Conservation (phyloP, 2,329 filamentous ascomycete genomes). For the Thielaviopsis ethacetica region DNA sequence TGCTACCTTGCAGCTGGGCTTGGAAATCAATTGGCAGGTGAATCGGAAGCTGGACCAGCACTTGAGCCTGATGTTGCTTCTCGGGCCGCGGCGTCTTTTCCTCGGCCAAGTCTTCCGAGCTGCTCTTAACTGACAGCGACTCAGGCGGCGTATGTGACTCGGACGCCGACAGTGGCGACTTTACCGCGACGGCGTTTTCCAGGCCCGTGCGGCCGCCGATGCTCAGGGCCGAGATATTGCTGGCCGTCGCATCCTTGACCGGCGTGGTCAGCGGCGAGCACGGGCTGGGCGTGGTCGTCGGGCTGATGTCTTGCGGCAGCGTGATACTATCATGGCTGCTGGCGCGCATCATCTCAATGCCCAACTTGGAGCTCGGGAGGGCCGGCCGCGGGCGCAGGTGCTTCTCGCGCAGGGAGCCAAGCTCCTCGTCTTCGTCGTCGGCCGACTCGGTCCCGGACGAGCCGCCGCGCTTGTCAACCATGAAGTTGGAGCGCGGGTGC, state of each 20-base stretch:
- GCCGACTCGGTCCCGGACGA: slow-evolving; percentile 52
- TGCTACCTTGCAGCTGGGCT: not conserved
- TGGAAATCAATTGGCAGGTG: slow-evolving; percentile 1
- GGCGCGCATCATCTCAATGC: slow-evolving; percentile 94
- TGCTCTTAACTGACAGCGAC: not conserved
- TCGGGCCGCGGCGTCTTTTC: slow-evolving; percentile 8
- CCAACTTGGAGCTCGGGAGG: slow-evolving; percentile 70
- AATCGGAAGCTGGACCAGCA: not conserved
- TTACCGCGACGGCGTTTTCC: not conserved
- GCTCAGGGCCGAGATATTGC: not conserved
- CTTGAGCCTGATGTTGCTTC: not conserved
- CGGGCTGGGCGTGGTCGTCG: not conserved
- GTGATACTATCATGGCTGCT: slow-evolving; percentile 78
- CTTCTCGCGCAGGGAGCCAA: slow-evolving; percentile 36
- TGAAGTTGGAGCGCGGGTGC: slow-evolving; percentile 12
- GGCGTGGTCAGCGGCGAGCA: not conserved
- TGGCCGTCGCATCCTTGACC: not conserved
- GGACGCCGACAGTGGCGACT: not conserved
- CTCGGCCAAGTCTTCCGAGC: not conserved
- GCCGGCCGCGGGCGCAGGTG: slow-evolving; percentile 38
- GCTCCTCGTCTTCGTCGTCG: slow-evolving; percentile 87
- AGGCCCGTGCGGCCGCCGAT: not conserved
- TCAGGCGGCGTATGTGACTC: slow-evolving; percentile 3
- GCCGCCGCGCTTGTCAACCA: slow-evolving; percentile 46
- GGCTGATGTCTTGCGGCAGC: slow-evolving; percentile 30